Conservation (phyloP, 805 yeast genomes). For the Ogataea ramenticola region DNA sequence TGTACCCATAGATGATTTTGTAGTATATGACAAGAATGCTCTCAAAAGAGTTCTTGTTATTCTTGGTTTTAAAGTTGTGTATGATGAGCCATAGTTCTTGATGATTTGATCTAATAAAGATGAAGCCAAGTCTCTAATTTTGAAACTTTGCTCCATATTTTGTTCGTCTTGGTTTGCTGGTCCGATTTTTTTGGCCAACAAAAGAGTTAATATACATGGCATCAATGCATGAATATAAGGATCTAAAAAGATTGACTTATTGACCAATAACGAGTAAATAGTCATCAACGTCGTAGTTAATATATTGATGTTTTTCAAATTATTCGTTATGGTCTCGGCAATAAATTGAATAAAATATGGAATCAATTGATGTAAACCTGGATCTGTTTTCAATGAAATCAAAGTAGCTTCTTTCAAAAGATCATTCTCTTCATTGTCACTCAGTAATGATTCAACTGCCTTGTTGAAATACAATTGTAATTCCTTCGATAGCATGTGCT, state of each 20-base stretch:
- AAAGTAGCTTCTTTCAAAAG: constrained; percentile 72
- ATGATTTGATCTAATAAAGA: constrained; percentile 75
- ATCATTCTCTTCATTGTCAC: constrained; percentile 44
- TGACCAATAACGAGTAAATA: constrained; percentile 74
- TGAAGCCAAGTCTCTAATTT: constrained; percentile 84
- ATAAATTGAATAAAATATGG: constrained; percentile 96
- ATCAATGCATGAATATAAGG: constrained; percentile 94
- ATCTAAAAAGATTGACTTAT: constrained; percentile 80
- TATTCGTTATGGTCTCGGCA: constrained; percentile 90
- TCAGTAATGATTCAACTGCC: constrained; percentile 70
- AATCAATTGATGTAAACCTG: constrained; percentile 92
- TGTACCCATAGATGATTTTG: constrained; percentile 78
- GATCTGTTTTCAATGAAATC: constrained; percentile 79
- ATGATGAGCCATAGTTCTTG: constrained; percentile 71
- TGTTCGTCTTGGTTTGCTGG: constrained; percentile 13
- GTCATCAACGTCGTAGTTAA: constrained; percentile 84
- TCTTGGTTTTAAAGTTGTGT: constrained; percentile 85
- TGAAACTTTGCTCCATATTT: constrained; percentile 30
- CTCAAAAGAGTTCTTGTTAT: constrained; percentile 88
- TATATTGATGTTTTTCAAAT: constrained; percentile 61
- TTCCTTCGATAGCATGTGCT: constrained; percentile 92
- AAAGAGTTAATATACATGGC: constrained; percentile 90
- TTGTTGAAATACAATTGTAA: constrained; percentile 89
- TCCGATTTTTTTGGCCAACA: constrained; percentile 87
- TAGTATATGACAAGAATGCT: constrained; percentile 68